Evolutionary conservation across 2,329 filamentous ascomycete species (phyloP), one percentile per base, ranked within the genome.

Genomic region (Ophiocordyceps camponoti-leonardi): DNA sequence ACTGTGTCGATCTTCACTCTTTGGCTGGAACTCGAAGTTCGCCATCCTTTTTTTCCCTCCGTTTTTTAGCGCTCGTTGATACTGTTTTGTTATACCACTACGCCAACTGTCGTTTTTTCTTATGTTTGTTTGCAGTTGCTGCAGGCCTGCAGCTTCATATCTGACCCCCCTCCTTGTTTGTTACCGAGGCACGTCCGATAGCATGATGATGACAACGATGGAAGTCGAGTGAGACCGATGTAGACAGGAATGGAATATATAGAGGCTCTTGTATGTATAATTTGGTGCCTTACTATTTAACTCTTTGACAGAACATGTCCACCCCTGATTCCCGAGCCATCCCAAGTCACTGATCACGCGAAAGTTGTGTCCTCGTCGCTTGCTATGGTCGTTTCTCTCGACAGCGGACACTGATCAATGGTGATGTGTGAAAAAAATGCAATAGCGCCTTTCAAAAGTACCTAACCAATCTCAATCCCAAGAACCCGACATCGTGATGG

Each of bases 381-480:
- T 6, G 7, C n/a, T n/a, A 5, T 5, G 18, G 6, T 39, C 12
- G 6, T 28, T 28, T 28, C 10, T 28, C 26, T 28, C 26, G 26
- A 39, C 18, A 13, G 20, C 35, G 8, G 18, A n/a, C n/a, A 39
- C 20, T 18, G 35, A 19, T 39, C n/a, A 18, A 19, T 18, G n/a
- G 35, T 39, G 10, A 19, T 19, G 35, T 19, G 35, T 19, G 35
- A 39, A 41, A 26, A 4, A 28, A 39, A 41, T 23, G 39, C 39
- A 41, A 14, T 8, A 41, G 20, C 39, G 20, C 39, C 39, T 23
- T 16, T 41, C 39, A 12, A 44, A 11, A 54, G 52, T 60, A n/a
- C n/a, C n/a, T n/a, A 60, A 56, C 57, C 58, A 60, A 61, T 57
- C 50, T 58, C 50, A 53, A 53, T 49, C 54, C 16, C 16, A 23